Conservation (phyloP, 768 basidiomycete species). For the Cyathus striatus region DNA sequence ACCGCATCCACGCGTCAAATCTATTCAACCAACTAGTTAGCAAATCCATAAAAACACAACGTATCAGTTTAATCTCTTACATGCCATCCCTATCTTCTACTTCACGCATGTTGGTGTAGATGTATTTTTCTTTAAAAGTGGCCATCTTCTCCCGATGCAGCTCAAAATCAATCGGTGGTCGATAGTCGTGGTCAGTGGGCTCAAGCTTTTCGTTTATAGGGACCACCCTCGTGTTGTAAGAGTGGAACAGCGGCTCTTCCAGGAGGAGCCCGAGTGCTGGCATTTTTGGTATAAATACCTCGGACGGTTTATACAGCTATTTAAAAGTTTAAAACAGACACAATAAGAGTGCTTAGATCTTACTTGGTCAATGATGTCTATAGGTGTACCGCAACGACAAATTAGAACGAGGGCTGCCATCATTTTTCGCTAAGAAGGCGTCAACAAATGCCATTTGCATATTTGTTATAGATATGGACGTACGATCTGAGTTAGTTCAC, state of each 20-base stretch:
- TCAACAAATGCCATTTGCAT: constrained; percentile 1
- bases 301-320: constrained; percentile 73
- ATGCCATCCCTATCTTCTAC: constrained; percentile 76
- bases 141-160: constrained; percentile 63
- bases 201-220: constrained; percentile 46
- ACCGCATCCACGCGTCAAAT: constrained; percentile 82
- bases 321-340: background rate
- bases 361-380: constrained; percentile 72
- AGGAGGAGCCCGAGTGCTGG: constrained; percentile 91
- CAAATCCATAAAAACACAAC: background rate
- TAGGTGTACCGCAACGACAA: constrained; percentile 71
- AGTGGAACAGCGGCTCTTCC: constrained; percentile 79
- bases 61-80: constrained; percentile 40
- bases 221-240: constrained; percentile 62
- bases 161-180: constrained; percentile 72
- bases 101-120: constrained; percentile 82
- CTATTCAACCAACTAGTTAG: constrained; percentile 27
- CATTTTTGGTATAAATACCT: constrained; percentile 89
- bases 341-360: background rate
- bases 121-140: constrained; percentile 78
- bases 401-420: constrained; percentile 80
- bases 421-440: constrained; percentile 93
- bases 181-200: constrained; percentile 53
- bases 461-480: no score
- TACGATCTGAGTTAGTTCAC: no score